phyloP scores from a whole-genome alignment of 2,329 filamentous ascomycete species.

The Aspergillus spinulosporus region DNA sequence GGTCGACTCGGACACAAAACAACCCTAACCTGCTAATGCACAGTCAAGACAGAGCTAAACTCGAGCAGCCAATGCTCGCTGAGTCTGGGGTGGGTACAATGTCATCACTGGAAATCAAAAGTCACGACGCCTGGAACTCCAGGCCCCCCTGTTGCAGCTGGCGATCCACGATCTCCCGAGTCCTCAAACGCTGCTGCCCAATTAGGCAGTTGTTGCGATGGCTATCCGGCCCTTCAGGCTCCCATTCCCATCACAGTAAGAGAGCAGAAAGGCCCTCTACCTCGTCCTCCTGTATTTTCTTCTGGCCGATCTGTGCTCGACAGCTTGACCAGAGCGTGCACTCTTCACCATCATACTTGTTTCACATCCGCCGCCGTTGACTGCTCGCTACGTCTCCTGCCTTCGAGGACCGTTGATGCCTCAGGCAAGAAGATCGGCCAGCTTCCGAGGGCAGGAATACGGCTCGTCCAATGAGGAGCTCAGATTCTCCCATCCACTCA shows the following conservation, averaged over 20 bases:
- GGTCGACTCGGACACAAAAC: conserved; percentile 5
- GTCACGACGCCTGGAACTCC: not conserved
- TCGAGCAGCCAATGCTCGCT: not conserved
- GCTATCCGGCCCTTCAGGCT: not conserved
- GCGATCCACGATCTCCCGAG: not conserved
- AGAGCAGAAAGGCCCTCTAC: not conserved
- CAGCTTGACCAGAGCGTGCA: too few relatives aligned
- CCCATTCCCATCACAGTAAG: not conserved
- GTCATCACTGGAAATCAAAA: not conserved
- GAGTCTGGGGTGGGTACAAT: not conserved
- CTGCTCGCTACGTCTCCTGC: too few relatives aligned
- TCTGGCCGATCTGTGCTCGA: too few relatives aligned
- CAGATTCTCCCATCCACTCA: not conserved
- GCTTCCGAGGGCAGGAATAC: too few relatives aligned
- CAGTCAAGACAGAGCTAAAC: not conserved
- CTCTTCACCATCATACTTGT: too few relatives aligned
- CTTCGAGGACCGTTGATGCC: not conserved
- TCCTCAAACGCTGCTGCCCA: not conserved
- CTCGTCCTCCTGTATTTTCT: too few relatives aligned
- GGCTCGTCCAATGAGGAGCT: too few relatives aligned
- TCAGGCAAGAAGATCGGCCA: too few relatives aligned
- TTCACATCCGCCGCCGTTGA: too few relatives aligned
- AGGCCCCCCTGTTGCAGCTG: not conserved
- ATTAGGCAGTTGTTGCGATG: conserved; percentile 8
- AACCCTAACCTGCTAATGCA: not conserved